These are phyloP conservation scores for Gossypium trilobum DNA, from an alignment of 441 rosid species.

Conservation along the genomic window DNA sequence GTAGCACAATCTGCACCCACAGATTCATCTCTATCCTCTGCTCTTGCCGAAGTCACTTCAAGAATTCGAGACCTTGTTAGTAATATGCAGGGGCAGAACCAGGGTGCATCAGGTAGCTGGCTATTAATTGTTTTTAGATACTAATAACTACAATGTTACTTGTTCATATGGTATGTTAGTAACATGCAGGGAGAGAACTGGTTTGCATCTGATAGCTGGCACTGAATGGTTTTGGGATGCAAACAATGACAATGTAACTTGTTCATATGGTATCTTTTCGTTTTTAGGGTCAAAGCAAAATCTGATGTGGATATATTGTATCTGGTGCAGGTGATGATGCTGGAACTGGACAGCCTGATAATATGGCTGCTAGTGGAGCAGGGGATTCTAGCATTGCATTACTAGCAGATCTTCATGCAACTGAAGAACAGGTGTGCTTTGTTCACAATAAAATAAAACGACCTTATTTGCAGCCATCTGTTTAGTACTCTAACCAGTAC, in stretches of 20 bases:
- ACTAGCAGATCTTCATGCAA: constrained; percentile 21
- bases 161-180: constrained; percentile 18
- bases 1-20: constrained; percentile 35
- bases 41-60: constrained; percentile 38
- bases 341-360: constrained; percentile 15
- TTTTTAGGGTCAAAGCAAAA: constrained; percentile 26
- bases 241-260: not conserved
- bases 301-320: constrained; percentile 19
- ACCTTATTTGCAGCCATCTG: not conserved
- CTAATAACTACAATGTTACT: constrained; percentile 1
- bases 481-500: constrained; percentile 11
- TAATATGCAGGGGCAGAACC: constrained; percentile 43
- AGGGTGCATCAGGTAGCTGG: constrained; percentile 41
- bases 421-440: constrained; percentile 39
- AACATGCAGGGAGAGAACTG: constrained; percentile 42
- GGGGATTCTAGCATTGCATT: constrained; percentile 27
- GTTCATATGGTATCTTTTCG: constrained; percentile 4
- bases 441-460: not conserved
- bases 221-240: constrained; percentile 9
- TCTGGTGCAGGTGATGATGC: constrained; percentile 19
- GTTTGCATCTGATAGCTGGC: constrained; percentile 38
- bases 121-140: constrained; percentile 13
- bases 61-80: constrained; percentile 35
- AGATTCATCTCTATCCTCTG: constrained; percentile 31
- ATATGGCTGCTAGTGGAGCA: constrained; percentile 18